These are phyloP conservation scores for Mycena rebaudengoi DNA, from an alignment of 768 basidiomycete genomes.

Conservation along the genomic window DNA sequence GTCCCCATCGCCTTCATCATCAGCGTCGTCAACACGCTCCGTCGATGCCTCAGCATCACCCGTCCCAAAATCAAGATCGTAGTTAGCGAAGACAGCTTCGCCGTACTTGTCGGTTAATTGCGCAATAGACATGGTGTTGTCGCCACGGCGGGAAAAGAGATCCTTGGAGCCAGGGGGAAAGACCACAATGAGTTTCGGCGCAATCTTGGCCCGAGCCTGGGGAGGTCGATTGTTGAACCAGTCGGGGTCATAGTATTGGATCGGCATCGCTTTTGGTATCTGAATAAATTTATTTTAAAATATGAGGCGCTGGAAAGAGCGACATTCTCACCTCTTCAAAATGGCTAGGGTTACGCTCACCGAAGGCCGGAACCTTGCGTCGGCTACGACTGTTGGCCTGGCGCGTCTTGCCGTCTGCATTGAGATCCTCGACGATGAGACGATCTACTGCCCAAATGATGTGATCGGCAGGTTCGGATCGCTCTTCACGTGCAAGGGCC, in stretches of 20 bases:
- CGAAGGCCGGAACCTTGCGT: not conserved
- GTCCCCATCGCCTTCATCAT: conserved; percentile 11
- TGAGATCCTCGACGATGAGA: not conserved
- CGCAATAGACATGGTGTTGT: not conserved
- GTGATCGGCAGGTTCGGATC: not conserved
- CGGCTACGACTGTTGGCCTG: not conserved
- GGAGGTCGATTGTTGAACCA: conserved; percentile 8
- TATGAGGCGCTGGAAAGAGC: not conserved
- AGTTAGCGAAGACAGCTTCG: not conserved
- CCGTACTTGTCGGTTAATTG: not conserved
- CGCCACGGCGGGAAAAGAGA: not conserved
- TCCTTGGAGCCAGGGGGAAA: not conserved
- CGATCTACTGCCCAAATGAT: not conserved
- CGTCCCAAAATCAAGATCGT: conserved; percentile 2
- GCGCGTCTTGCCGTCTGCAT: not conserved
- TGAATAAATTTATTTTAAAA: not conserved
- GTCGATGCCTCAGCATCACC: not conserved
- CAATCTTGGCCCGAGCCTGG: not conserved
- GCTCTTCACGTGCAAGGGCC: conserved; percentile 5
- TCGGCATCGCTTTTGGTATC: conserved; percentile 6
- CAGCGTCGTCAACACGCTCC: not conserved
- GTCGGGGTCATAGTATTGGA: not conserved
- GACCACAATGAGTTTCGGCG: not conserved
- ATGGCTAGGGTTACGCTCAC: not conserved
- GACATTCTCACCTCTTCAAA: not conserved